Evolutionary conservation across 371 early-diverging fungal species (phyloP), one percentile per base, ranked within the genome.

Genomic region (Actinomortierella wolfii): DNA sequence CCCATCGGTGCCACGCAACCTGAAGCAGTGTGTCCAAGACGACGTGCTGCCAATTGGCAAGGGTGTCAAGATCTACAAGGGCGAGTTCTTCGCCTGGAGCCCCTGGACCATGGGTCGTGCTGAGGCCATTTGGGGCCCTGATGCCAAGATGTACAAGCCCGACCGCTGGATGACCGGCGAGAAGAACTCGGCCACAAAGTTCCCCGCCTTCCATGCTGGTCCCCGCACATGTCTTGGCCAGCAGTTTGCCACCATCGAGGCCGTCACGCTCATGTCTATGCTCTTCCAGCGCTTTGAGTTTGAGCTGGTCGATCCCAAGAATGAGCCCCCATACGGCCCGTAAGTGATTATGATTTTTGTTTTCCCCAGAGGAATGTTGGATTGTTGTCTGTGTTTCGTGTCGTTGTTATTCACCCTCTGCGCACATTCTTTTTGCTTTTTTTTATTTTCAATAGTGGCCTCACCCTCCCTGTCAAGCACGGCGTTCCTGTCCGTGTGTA

Each of bases 1-100:
- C 66, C 91, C 92, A 7, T 83, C 86, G 11, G 91, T 94, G 7
- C 93, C 94, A 4, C 59, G 61, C 8, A 86, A 90, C 50, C 61
- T 78, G 23, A 93, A 91, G 73, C 68, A 78, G 44, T 89, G 89
- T 21, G 73, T 88, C 20, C 60, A 82, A 13, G 90, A 90, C 61
- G 88, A 88, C 63, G 61, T 87, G 2, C 79, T 86, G 57, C 93
- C 93, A 0, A 73, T 45, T 17, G 45, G 18, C 45, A 88, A 90
- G 60, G 90, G 91, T 11, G 84, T 84, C 1, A 67, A 65, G 14
- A 79, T 92, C 34, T 76, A 77, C 29, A 80, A 81, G 51, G 89
- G 88, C 3, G 84, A 86, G 51, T 77, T 76, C 52, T 70, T 86
- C 23, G 46, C 68, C 6, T 89, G 83, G 86, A 64, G 74, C 29